Percentiles rank a stretch among this genome's conserved stretches.
Evolutionary conservation across 768 basidiomycete species (phyloP).

Genomic region (Amyloporia xantha): DNA sequence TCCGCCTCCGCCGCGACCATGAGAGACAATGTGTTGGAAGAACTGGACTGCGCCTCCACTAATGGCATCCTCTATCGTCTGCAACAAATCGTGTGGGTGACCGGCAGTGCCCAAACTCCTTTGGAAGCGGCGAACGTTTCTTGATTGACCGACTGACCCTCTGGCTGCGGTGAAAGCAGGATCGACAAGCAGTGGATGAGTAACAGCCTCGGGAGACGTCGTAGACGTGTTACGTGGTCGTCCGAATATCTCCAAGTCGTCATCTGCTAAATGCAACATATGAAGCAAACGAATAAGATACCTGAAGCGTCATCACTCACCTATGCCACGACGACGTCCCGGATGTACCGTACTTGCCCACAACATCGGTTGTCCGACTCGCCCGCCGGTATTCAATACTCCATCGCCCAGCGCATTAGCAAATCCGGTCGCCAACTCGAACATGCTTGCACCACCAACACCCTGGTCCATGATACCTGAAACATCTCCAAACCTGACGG

Average conservation of each 20-base stretch:
- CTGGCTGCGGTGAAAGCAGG: slow-evolving; percentile 41
- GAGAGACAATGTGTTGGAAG: slow-evolving; percentile 74
- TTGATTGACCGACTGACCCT: slow-evolving; percentile 35
- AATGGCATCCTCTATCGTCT: slow-evolving; percentile 76
- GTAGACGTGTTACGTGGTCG: slow-evolving; percentile 45
- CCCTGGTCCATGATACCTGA: slow-evolving; percentile 26
- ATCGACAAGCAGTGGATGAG: slow-evolving; percentile 79
- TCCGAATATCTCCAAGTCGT: slow-evolving; percentile 58
- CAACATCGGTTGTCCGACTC: slow-evolving; percentile 26
- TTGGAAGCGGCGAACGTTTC: slow-evolving; percentile 49
- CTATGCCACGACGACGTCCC: slow-evolving; percentile 45
- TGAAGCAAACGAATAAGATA: no score
- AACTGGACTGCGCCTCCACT: slow-evolving; percentile 78
- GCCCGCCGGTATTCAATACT: slow-evolving; percentile 33
- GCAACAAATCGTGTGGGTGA: slow-evolving; percentile 48
- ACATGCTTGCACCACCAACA: slow-evolving; percentile 28
- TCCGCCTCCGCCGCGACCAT: slow-evolving; percentile 40
- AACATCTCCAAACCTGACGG: slow-evolving; percentile 26
- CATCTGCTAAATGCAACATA: no score
- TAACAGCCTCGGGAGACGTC: slow-evolving; percentile 60
- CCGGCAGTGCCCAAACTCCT: slow-evolving; percentile 41
- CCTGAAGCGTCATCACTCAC: slow-evolving; percentile 28
- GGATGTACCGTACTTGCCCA: slow-evolving; percentile 34
- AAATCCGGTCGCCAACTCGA: slow-evolving; percentile 50
- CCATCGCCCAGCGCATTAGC: slow-evolving; percentile 32